Percentiles rank a stretch among this genome's conserved stretches.
Evolutionary conservation across 352 stramenopile genomes (phyloP).

Genomic region (Phytophthora hibernalis): DNA sequence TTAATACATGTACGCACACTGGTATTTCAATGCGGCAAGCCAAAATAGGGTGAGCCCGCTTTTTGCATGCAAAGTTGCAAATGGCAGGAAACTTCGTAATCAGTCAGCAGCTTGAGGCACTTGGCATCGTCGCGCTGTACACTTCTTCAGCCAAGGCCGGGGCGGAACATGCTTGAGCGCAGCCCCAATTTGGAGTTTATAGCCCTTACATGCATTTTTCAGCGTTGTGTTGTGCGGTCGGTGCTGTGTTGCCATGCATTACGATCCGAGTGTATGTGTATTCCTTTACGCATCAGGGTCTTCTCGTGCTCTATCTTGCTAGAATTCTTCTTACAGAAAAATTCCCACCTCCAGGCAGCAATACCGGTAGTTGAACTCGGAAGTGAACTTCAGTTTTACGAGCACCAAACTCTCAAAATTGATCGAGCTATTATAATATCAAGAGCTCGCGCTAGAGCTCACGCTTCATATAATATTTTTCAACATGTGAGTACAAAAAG

Average conservation of each 20-base stretch:
- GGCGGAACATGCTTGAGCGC: constrained; percentile 10
- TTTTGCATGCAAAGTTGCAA: too few relatives aligned
- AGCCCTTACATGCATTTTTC: neutral
- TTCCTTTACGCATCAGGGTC: neutral
- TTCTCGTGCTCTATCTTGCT: neutral
- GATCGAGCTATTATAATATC: too few relatives aligned
- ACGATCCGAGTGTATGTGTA: neutral
- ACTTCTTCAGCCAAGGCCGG: constrained; percentile 7
- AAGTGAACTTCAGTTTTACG: too few relatives aligned
- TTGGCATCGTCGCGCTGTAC: constrained; percentile 5
- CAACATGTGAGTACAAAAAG: too few relatives aligned
- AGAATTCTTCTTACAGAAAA: neutral
- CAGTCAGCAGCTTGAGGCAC: neutral
- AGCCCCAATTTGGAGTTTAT: neutral
- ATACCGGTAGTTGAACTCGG: too few relatives aligned
- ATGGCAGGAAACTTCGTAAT: too few relatives aligned
- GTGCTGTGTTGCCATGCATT: neutral
- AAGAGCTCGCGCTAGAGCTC: too few relatives aligned
- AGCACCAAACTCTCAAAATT: neutral
- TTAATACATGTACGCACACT: too few relatives aligned
- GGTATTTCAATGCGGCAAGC: too few relatives aligned
- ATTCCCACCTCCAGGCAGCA: too few relatives aligned
- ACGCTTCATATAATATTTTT: too few relatives aligned
- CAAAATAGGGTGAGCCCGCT: too few relatives aligned
- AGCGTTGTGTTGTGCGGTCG: neutral